These are phyloP conservation scores for Penicillium fimorum DNA, from an alignment of 495 filamentous ascomycete genomes.

Conservation along the genomic window DNA sequence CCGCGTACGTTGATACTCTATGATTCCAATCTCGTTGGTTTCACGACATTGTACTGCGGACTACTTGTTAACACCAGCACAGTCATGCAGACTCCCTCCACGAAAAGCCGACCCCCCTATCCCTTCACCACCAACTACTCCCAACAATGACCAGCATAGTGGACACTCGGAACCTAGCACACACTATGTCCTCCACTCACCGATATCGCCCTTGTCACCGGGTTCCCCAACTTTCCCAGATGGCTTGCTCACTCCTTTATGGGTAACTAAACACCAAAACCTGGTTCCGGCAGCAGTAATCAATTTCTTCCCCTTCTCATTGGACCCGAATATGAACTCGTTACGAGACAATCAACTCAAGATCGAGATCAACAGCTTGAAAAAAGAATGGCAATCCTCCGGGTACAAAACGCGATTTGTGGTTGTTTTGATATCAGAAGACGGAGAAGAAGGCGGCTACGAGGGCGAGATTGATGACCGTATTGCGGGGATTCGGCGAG, in stretches of 20 bases:
- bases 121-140: conserved; percentile 47
- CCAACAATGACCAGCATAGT: conserved; percentile 45
- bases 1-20: conserved; percentile 60
- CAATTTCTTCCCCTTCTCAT: conserved; percentile 68
- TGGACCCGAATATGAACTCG: conserved; percentile 67
- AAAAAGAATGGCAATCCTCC: conserved; percentile 60
- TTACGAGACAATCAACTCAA: conserved; percentile 84
- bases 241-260: conserved; percentile 75
- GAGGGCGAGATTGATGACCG: conserved; percentile 70
- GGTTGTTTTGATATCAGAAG: conserved; percentile 74
- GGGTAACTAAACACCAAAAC: conserved; percentile 82
- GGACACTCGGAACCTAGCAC: conserved; percentile 41
- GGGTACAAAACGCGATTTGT: conserved; percentile 71
- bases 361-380: conserved; percentile 76
- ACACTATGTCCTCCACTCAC: conserved; percentile 68
- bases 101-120: conserved; percentile 61
- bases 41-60: neutral
- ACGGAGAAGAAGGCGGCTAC: conserved; percentile 55
- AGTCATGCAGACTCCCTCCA: conserved; percentile 59
- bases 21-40: conserved; percentile 7
- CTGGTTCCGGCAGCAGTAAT: conserved; percentile 77
- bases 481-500: conserved; percentile 67
- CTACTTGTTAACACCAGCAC: conserved; percentile 18
- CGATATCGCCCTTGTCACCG: conserved; percentile 82
- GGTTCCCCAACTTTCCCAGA: conserved; percentile 80